These are phyloP conservation scores for Boletus sensibilis DNA, from an alignment of 768 basidiomycete genomes.

Conservation along the genomic window DNA sequence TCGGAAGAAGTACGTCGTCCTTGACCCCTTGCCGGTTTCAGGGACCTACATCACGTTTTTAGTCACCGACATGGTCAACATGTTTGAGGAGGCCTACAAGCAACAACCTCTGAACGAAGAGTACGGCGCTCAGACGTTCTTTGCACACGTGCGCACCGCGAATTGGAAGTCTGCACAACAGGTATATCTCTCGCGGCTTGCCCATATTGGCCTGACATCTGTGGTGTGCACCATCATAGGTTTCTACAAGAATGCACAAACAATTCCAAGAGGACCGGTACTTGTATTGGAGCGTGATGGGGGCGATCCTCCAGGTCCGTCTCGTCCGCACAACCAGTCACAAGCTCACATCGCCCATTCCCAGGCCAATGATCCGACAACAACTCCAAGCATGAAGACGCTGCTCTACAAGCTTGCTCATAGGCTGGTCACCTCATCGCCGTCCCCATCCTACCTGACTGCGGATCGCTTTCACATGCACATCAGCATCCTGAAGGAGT, in stretches of 20 bases:
- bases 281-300: constrained; percentile 80
- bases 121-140: constrained; percentile 79
- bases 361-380: constrained; percentile 72
- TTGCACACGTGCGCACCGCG: constrained; percentile 74
- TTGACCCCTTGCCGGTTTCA: not conserved
- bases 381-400: constrained; percentile 58
- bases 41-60: not conserved
- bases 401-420: constrained; percentile 78
- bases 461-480: constrained; percentile 81
- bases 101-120: constrained; percentile 80
- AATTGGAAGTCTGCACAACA: constrained; percentile 89
- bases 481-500: constrained; percentile 65
- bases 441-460: constrained; percentile 59
- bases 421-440: constrained; percentile 62
- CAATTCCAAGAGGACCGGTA: constrained; percentile 81
- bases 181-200: constrained; percentile 38
- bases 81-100: constrained; percentile 87
- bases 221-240: constrained; percentile 37
- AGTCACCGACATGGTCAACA: constrained; percentile 78
- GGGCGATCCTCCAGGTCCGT: constrained; percentile 73
- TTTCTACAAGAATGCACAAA: constrained; percentile 79
- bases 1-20: constrained; percentile 61
- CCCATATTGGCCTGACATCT: constrained; percentile 1
- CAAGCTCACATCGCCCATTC: constrained; percentile 9
- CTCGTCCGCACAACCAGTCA: not conserved